Base-by-base conservation (phyloP, 306 rosid species). In the Ochetophila trinervis region DNA sequence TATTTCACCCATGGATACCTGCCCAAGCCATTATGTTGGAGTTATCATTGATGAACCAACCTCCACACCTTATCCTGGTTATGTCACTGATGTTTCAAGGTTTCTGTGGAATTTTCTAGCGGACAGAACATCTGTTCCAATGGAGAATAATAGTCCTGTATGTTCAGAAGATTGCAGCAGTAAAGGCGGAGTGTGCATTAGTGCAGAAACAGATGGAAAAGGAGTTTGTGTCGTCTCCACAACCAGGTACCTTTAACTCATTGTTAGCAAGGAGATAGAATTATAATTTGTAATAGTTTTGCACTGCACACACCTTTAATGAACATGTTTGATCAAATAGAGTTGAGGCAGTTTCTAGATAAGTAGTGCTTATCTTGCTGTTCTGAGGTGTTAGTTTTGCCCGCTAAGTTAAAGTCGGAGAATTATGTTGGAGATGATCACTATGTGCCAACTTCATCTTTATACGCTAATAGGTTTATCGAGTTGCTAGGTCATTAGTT, bases 21-120 rank as follows among this genome's bases (percentile, higher is more conserved):
- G 98, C 74, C 96, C 96, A 6, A 89, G 82, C 91, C 87, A 89
- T 77, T 91, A 91, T 72, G 96, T 80, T 57, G 98, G 98, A 57
- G 98, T 91, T 56, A 74, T 92, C 69, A 20, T 60, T 19, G 91
- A 80, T 44, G 96, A 87, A 65, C 95, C 96, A 77, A 89, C 90
- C 21, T 84, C 87, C 76, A 67, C 80, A 37, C 96, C 95, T 30
- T 17, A 78, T 80, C 45, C 70, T 65, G 93, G 77, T 69, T 84
- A 82, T 53, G 83, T 84, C 40, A 80, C 78, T 68, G 96, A 92
- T 54, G 76, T 89, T 83, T 87, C 98, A 12, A 85, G 93, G 78
- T 92, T 92, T 65, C 65, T 84, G 69, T 89, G 95, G 95, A 92
- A 92, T 76, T 92, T 85, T 80, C 76, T 92, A 64, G 92, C 95